Evolutionary conservation across 2,329 filamentous ascomycete species (phyloP), one percentile per base, ranked within the genome.

Genomic region (Cephalotrichum gorgonifer): DNA sequence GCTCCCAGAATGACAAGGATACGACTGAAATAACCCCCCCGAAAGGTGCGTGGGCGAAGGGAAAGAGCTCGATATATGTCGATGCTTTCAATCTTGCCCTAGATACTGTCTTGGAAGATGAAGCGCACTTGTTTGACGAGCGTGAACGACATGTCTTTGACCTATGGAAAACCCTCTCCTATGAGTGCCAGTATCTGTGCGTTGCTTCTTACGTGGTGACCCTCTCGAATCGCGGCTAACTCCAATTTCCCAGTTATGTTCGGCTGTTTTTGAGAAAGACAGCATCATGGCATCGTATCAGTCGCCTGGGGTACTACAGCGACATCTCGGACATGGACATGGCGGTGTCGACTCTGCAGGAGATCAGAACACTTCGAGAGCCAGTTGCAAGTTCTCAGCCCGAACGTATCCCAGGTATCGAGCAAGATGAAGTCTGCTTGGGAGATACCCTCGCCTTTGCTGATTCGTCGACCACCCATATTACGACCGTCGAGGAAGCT

Each of bases 1-100:
- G 12, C 33, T n/a, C 17, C 20, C n/a, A 26, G 35, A 22, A 8
- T 5, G n/a, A 4, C 14, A 4, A 20, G 26, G 26, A 9, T 4
- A 3, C 15, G 11, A 20, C 35, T 5, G 43, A 44, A 12, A 12
- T 3, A 17, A 9, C 27, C n/a, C 33, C 8, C 9, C 25, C 7
- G 43, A 47, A 26, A 17, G 44, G 6, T 14, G 44, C n/a, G 42
- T 95, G 88, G 88, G 66, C 81, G 4, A 80, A 75, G 58, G 88
- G 88, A 0, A 83, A 81, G 62, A 94, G 83, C 59, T 97, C 90
- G 1, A 88, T 98, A 49, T 98, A 98, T 58, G 88, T 96, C 17
- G 93, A 98, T 67, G 93, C 93, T 1, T 98, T 98, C 72, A 95
- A 95, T 59, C 72, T 97, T 14, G 88, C 91, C 2, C 70, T 98